Percentiles rank a stretch among this genome's conserved stretches.
phyloP scores from a whole-genome alignment of 2,329 filamentous ascomycete species.

The Fusarium burgessii region DNA sequence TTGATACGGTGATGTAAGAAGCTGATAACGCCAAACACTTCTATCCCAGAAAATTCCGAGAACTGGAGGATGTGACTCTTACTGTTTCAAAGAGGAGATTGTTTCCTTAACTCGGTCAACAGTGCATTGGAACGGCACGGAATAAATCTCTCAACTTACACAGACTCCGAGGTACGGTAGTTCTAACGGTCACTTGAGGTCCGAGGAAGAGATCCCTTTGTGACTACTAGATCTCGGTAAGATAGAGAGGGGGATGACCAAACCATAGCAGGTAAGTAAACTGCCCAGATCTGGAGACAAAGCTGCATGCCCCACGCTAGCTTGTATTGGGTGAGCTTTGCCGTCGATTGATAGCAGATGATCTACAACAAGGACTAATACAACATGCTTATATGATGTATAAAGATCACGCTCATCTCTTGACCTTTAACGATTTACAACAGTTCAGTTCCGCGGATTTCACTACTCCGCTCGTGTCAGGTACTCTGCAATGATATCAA shows the following conservation, averaged over 20 bases:
- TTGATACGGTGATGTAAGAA: background rate
- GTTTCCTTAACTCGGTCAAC: too few species aligned
- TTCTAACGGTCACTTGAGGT: conserved; percentile 2
- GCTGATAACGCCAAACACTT: background rate
- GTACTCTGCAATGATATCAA: background rate
- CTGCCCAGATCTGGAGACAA: background rate
- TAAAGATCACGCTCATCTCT: background rate
- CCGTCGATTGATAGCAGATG: background rate
- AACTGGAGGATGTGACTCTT: background rate
- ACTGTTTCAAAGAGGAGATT: background rate
- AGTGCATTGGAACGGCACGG: background rate
- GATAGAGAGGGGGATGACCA: background rate
- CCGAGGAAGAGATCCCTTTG: background rate
- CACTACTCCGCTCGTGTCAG: background rate
- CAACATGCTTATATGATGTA: background rate
- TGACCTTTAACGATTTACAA: background rate
- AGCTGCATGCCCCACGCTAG: background rate
- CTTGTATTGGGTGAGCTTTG: background rate
- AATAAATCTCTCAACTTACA: background rate
- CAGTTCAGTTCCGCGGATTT: background rate
- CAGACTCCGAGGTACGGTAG: conserved; percentile 12
- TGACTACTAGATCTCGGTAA: background rate
- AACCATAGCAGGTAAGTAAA: background rate
- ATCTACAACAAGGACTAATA: background rate
- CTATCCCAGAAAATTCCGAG: background rate